phyloP scores from a whole-genome alignment of 805 yeast genomes.

The Ogataea nitratoaversa region DNA sequence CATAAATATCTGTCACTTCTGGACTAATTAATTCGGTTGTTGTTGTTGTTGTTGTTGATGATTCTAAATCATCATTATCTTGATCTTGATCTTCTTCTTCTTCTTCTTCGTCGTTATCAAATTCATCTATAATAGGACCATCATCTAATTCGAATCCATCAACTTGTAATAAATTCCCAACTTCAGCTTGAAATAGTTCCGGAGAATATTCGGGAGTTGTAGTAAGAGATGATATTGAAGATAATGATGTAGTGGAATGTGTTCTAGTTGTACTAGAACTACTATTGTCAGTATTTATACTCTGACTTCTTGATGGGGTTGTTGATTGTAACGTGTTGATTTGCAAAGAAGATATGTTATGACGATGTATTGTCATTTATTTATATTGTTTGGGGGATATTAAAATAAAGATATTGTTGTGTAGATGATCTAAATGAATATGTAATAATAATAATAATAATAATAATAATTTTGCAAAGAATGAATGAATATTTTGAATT shows the following conservation, averaged over 20 bases:
- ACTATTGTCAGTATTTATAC: neutral
- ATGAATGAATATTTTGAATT: too few relatives aligned
- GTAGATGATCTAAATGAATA: too few relatives aligned
- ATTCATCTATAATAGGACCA: slow-evolving; percentile 12
- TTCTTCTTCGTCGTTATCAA: slow-evolving; percentile 5
- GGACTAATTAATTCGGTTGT: neutral
- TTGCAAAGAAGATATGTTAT: neutral
- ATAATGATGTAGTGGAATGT: slow-evolving; percentile 21
- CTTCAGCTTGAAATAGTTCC: slow-evolving; percentile 24
- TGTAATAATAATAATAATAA: too few relatives aligned
- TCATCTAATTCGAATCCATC: slow-evolving; percentile 20
- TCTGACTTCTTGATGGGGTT: neutral
- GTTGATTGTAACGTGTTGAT: neutral
- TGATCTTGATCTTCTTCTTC: slow-evolving; percentile 6
- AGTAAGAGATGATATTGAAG: slow-evolving; percentile 17
- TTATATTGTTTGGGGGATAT: too few relatives aligned
- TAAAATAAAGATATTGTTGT: too few relatives aligned
- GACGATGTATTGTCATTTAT: neutral
- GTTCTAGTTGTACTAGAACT: slow-evolving; percentile 5
- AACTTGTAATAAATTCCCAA: slow-evolving; percentile 23
- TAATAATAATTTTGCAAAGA: too few relatives aligned
- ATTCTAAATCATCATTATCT: slow-evolving; percentile 4
- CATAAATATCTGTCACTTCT: too few relatives aligned
- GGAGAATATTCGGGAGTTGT: slow-evolving; percentile 32
- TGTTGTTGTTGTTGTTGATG: neutral